Base-by-base conservation (phyloP, 495 filamentous ascomycete genomes). In the Aspergillus olivimuriae region DNA sequence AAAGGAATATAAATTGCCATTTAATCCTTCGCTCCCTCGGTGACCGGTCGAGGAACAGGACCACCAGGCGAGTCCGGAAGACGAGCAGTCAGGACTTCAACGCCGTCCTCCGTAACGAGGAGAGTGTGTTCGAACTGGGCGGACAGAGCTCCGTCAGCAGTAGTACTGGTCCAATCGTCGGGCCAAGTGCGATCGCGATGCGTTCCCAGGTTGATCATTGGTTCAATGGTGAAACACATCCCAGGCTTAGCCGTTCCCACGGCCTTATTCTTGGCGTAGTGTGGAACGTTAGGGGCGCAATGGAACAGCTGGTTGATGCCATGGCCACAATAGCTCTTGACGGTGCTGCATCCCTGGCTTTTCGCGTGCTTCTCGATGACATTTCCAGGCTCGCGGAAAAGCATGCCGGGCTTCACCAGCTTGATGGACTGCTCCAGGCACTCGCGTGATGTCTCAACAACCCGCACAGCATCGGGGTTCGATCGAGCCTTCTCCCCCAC, bases 61-160 rank as follows among this genome's bases (percentile, higher is more conserved):
- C 92, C 92, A 33, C 92, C 92, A 0, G 92, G 92, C 4, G 89
- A 95, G 57, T 83, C 77, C 16, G 79, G 71, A 32, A 80, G 63
- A 50, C 92, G 77, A 21, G 91, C 92, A 1, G 92, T 99, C 54
- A 99, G 64, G 30, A 97, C 74, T 69, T 99, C 92, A 11, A 95
- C 89, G 1, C 92, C 92, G 41, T 86, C 83, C 57, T 92, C 90
- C 0, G 92, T 99, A 2, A 97, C 91, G 2, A 99, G 65, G 26
- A 95, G 75, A 0, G 92, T 99, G 61, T 99, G 92, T 58, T 99
- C 89, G 57, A 94, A 94, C 61, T 94, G 88, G 0, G 88, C 88
- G 15, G 86, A 91, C 62, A 76, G 68, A 60, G 83, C 83, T 10
- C 88, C 88, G 56, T 94, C 88, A 30, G 77, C 76, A 0, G 88